Evolutionary conservation across 306 rosid species (phyloP).

Genomic region (Nissolia schottii): DNA sequence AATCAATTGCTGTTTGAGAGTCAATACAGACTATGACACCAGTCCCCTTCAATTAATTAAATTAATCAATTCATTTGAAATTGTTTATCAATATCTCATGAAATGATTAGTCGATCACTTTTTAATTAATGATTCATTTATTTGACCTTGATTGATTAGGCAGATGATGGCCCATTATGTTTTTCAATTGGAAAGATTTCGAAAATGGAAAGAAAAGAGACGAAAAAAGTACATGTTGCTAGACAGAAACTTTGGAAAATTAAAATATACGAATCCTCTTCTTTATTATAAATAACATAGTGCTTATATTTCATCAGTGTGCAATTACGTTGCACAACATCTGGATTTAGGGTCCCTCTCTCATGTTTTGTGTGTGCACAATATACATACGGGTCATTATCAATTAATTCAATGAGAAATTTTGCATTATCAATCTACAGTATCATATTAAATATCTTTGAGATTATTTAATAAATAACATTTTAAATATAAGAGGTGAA

Average conservation of each 20-base stretch:
- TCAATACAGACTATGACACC: conserved; percentile 25
- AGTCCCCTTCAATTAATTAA: conserved; percentile 1
- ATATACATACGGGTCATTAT: background rate
- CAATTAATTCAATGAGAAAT: background rate
- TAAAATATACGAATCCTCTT: background rate
- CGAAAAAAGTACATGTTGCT: background rate
- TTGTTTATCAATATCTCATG: background rate
- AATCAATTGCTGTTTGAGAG: conserved; percentile 16
- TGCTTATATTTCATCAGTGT: background rate
- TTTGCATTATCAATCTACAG: too few relatives aligned
- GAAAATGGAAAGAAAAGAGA: background rate
- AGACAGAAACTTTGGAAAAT: background rate
- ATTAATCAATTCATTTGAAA: background rate
- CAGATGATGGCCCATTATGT: background rate
- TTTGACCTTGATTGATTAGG: conserved; percentile 8
- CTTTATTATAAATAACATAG: background rate
- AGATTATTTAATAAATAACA: too few relatives aligned
- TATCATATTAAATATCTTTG: too few relatives aligned
- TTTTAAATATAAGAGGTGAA: too few relatives aligned
- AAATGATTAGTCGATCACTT: background rate
- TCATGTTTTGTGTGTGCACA: background rate
- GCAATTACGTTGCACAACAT: background rate
- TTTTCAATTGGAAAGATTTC: conserved; percentile 20
- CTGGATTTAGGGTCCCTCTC: background rate
- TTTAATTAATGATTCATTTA: conserved; percentile 8